Evolutionary conservation across 108 stramenopile species (phyloP).

Genomic region (Chaetoceros tenuissimus): DNA sequence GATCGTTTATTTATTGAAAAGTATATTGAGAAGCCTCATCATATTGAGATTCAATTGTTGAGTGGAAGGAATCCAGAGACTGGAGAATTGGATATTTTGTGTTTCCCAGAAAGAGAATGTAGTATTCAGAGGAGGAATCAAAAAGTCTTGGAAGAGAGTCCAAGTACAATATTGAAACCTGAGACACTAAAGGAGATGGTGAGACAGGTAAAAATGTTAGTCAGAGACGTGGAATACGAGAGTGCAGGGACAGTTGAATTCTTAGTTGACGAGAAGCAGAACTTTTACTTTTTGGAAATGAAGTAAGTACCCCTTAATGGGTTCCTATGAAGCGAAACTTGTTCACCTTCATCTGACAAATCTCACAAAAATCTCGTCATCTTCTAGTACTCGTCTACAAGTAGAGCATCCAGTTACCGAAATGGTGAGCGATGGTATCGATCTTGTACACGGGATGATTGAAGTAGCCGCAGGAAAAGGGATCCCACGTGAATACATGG

Average conservation of each 20-base stretch:
- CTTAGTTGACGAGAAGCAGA: conserved; percentile 77
- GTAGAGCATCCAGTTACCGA: conserved; percentile 99
- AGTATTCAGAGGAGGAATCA: conserved; percentile 95
- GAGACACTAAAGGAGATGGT: conserved; percentile 80
- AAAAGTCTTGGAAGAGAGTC: conserved; percentile 97
- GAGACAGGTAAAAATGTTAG: conserved; percentile 74
- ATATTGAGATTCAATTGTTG: conserved; percentile 96
- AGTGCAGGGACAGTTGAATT: conserved; percentile 98
- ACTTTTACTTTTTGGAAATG: conserved; percentile 99
- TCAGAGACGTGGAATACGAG: conserved; percentile 72
- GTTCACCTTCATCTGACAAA: background rate
- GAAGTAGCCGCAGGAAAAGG: conserved; percentile 54
- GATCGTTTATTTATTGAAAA: conserved; percentile 93
- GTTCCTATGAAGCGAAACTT: background rate
- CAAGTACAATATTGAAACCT: conserved; percentile 53
- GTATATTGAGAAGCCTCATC: conserved; percentile 93
- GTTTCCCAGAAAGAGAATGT: conserved; percentile 94
- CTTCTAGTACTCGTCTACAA: conserved; percentile 66
- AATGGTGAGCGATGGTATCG: conserved; percentile 74
- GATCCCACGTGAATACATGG: conserved; percentile 45
- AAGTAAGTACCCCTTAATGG: no score
- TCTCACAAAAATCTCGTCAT: background rate
- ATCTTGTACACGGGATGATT: conserved; percentile 74
- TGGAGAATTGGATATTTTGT: conserved; percentile 58
- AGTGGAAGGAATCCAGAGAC: conserved; percentile 47